phyloP scores from a whole-genome alignment of 2,329 filamentous ascomycete genomes.

The Cladosporium sp. region DNA sequence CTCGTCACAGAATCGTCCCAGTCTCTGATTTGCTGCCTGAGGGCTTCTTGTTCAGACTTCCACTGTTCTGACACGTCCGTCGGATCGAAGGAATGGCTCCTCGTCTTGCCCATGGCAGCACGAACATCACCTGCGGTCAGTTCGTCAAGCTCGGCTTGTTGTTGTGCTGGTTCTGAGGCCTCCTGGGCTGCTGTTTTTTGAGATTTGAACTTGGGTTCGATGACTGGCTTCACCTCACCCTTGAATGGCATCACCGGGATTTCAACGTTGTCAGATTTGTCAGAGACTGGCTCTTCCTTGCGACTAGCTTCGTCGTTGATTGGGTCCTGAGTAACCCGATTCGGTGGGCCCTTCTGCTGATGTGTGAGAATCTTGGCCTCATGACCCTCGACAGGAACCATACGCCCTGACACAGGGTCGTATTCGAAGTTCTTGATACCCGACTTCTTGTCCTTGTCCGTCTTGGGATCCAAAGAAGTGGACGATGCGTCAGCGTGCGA shows the following conservation, averaged over 20 bases:
- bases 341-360: not conserved
- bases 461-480: slow-evolving; percentile 30
- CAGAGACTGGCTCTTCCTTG: not conserved
- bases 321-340: not conserved
- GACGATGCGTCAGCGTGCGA: slow-evolving; percentile 25
- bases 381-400: slow-evolving; percentile 26
- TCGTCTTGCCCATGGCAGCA: slow-evolving; percentile 37
- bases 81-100: not conserved
- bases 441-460: slow-evolving; percentile 25
- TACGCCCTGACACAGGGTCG: slow-evolving; percentile 36
- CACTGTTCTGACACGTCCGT: not conserved
- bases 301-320: not conserved
- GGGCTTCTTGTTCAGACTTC: slow-evolving; percentile 3
- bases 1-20: slow-evolving; percentile 9
- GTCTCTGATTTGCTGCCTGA: slow-evolving; percentile 11
- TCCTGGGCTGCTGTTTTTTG: not conserved
- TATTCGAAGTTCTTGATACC: slow-evolving; percentile 31
- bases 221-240: not conserved
- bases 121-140: slow-evolving; percentile 40
- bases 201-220: not conserved
- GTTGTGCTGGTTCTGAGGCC: not conserved
- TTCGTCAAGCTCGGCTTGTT: slow-evolving; percentile 34
- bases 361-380: not conserved
- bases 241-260: not conserved
- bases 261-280: not conserved